Conservation (phyloP, 2,329 filamentous ascomycete species). For the Penicillium brasilianum region DNA sequence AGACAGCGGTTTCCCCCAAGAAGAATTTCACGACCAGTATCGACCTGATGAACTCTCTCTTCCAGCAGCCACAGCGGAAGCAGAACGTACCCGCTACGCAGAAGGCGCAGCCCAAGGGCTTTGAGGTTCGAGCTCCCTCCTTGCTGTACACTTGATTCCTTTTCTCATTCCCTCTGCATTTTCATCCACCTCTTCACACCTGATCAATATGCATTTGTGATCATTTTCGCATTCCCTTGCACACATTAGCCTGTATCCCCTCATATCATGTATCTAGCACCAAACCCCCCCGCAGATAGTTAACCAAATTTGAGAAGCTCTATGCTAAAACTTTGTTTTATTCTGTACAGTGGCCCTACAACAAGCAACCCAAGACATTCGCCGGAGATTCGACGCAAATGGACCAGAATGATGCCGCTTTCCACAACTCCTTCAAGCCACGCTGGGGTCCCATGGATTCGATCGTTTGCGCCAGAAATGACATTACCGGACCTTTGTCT, state of each 20-base stretch:
- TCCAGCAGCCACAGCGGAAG: slow-evolving; percentile 69
- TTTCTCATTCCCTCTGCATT: slow-evolving; percentile 23
- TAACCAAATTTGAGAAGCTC: slow-evolving; percentile 46
- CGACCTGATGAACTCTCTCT: slow-evolving; percentile 94
- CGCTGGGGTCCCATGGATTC: slow-evolving; percentile 78
- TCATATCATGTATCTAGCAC: slow-evolving; percentile 29
- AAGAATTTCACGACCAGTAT: slow-evolving; percentile 84
- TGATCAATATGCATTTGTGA: neutral
- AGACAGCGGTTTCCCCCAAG: slow-evolving; percentile 39
- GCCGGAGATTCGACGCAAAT: slow-evolving; percentile 66
- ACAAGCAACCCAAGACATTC: slow-evolving; percentile 74
- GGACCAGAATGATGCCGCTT: slow-evolving; percentile 67
- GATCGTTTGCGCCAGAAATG: slow-evolving; percentile 66
- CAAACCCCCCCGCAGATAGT: slow-evolving; percentile 32
- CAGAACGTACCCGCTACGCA: slow-evolving; percentile 54
- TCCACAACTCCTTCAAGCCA: slow-evolving; percentile 76
- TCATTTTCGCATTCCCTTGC: neutral
- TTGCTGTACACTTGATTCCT: slow-evolving; percentile 37
- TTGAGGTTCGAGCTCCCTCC: slow-evolving; percentile 78
- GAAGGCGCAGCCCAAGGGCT: slow-evolving; percentile 66
- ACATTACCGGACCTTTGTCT: slow-evolving; percentile 32
- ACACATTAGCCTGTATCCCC: slow-evolving; percentile 10
- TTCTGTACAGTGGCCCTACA: slow-evolving; percentile 77
- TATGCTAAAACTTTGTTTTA: slow-evolving; percentile 44
- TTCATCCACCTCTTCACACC: slow-evolving; percentile 37